Percentiles rank a stretch among this genome's conserved stretches.
Conservation (phyloP, 352 stramenopile genomes). For the Pythium rhizo-oryzae region DNA sequence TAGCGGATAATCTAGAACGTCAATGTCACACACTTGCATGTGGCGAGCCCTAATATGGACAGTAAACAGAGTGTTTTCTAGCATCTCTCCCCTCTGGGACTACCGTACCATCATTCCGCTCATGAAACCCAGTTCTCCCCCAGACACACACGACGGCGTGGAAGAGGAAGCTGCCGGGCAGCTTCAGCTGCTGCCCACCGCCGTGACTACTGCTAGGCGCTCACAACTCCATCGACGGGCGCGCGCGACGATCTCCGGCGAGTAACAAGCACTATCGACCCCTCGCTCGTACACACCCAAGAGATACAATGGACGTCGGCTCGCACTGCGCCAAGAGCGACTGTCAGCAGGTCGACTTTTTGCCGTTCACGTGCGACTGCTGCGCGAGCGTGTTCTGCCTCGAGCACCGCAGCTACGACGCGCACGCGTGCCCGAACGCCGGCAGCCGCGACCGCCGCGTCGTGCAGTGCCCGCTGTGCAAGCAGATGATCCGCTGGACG, state of each 20-base stretch:
- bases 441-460: constrained; percentile 70
- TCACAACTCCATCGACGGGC: not conserved
- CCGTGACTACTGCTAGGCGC: not conserved
- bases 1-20: not conserved
- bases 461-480: constrained; percentile 73
- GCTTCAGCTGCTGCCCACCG: not conserved
- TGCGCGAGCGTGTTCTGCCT: constrained; percentile 83
- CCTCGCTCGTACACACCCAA: not conserved
- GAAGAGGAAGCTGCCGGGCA: not conserved
- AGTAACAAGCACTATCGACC: not conserved
- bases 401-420: constrained; percentile 79
- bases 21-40: no score
- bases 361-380: constrained; percentile 88
- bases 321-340: constrained; percentile 64
- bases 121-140: not conserved
- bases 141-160: not conserved
- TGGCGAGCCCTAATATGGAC: no score
- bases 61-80: not conserved
- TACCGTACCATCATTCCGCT: constrained; percentile 10
- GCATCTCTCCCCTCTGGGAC: not conserved
- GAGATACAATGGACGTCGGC: constrained; percentile 77
- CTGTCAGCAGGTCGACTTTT: constrained; percentile 82
- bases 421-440: constrained; percentile 66
- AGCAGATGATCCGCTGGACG: constrained; percentile 68
- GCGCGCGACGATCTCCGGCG: not conserved